These are phyloP conservation scores for Pseudogymnoascus pannorum DNA, from an alignment of 2,329 filamentous ascomycete species.

Conservation along the genomic window DNA sequence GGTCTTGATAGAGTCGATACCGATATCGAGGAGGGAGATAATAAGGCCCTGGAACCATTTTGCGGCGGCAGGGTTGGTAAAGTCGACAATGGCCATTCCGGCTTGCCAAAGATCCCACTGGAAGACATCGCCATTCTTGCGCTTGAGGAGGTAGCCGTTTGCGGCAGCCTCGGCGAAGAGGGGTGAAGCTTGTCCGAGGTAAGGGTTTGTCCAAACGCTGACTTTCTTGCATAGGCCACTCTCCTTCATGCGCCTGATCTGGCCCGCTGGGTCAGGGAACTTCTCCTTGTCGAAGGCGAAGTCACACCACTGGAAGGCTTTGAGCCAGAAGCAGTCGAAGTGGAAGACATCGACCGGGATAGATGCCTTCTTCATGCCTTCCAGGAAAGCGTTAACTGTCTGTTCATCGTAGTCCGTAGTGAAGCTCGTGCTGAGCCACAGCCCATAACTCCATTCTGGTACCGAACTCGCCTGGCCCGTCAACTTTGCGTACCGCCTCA, in stretches of 20 bases:
- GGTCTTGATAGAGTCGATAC: slow-evolving; percentile 55
- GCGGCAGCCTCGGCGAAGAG: slow-evolving; percentile 48
- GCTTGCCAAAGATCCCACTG: slow-evolving; percentile 60
- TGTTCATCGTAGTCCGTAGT: slow-evolving; percentile 53
- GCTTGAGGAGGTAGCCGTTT: slow-evolving; percentile 53
- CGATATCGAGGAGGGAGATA: slow-evolving; percentile 47
- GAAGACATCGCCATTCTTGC: slow-evolving; percentile 51
- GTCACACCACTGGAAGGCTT: slow-evolving; percentile 58
- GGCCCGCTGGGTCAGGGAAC: slow-evolving; percentile 51
- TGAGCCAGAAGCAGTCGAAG: slow-evolving; percentile 58
- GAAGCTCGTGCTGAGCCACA: slow-evolving; percentile 69
- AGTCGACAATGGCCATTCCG: slow-evolving; percentile 56
- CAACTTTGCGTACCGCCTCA: slow-evolving; percentile 58
- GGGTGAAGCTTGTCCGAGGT: slow-evolving; percentile 52
- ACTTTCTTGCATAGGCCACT: slow-evolving; percentile 38
- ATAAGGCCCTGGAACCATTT: slow-evolving; percentile 48
- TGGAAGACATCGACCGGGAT: slow-evolving; percentile 56
- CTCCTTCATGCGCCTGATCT: slow-evolving; percentile 46
- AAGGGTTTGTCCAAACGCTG: slow-evolving; percentile 58
- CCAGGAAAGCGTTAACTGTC: slow-evolving; percentile 50
- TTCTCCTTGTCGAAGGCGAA: slow-evolving; percentile 51
- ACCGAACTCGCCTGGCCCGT: slow-evolving; percentile 59
- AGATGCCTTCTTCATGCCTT: slow-evolving; percentile 48
- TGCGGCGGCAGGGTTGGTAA: slow-evolving; percentile 53
- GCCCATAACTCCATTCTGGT: slow-evolving; percentile 67